These are phyloP conservation scores for Plasmodium vinckei DNA, from an alignment of 169 alveolate genomes.

Conservation along the genomic window DNA sequence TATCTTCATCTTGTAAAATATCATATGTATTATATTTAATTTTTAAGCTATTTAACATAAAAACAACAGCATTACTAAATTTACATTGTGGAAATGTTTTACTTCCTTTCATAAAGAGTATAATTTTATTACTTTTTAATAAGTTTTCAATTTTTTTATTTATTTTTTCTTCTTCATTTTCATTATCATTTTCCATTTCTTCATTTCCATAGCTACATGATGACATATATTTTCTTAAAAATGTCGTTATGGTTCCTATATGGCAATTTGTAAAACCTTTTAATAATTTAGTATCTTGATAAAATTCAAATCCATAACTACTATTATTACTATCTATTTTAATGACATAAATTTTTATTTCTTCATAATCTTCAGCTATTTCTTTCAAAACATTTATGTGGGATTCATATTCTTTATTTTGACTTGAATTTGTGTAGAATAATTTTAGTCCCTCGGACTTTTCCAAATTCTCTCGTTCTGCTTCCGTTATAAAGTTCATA, in stretches of 20 bases:
- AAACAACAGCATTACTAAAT: slow-evolving; percentile 85
- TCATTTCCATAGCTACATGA: not conserved
- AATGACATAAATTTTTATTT: slow-evolving; percentile 29
- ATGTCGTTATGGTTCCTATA: slow-evolving; percentile 19
- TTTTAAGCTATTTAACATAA: slow-evolving; percentile 79
- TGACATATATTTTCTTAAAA: slow-evolving; percentile 24
- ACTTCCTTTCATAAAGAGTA: slow-evolving; percentile 88
- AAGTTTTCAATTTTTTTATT: slow-evolving; percentile 58
- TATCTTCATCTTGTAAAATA: slow-evolving; percentile 88
- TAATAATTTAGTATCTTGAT: slow-evolving; percentile 14
- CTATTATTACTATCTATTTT: not conserved
- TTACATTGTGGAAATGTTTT: slow-evolving; percentile 85
- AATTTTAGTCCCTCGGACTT: slow-evolving; percentile 39
- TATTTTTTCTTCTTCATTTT: not conserved
- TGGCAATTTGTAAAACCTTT: slow-evolving; percentile 33
- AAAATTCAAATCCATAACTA: slow-evolving; percentile 19
- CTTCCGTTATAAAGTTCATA: slow-evolving; percentile 31
- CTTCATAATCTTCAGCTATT: slow-evolving; percentile 39
- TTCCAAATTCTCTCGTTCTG: slow-evolving; percentile 13
- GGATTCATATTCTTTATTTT: slow-evolving; percentile 26
- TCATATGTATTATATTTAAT: slow-evolving; percentile 86
- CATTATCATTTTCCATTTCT: not conserved
- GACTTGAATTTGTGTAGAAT: slow-evolving; percentile 34
- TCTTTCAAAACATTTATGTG: slow-evolving; percentile 55
- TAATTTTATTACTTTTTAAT: slow-evolving; percentile 77